Evolutionary conservation across 2,329 filamentous ascomycete species (phyloP).

Genomic region (Cladosporium sp.): DNA sequence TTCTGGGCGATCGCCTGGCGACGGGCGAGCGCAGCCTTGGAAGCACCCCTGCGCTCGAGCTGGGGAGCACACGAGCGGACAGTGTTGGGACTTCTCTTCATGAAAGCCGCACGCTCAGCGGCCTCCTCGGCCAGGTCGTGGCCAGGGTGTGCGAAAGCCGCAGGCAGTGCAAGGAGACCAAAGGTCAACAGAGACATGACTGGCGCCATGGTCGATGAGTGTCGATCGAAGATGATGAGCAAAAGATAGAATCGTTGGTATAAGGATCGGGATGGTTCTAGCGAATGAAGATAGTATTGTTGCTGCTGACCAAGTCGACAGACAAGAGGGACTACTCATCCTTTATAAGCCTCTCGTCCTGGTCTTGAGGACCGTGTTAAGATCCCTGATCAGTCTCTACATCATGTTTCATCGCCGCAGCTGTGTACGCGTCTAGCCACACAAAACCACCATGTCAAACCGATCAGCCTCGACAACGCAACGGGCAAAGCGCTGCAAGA

Average conservation of each 20-base stretch:
- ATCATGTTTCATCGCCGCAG: neutral
- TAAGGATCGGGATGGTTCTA: neutral
- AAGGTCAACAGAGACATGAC: conserved; percentile 11
- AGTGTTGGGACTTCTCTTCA: conserved; percentile 25
- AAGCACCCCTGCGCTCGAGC: conserved; percentile 25
- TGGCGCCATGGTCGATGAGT: conserved; percentile 9
- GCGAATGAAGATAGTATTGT: neutral
- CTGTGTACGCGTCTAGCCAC: neutral
- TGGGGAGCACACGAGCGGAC: conserved; percentile 27
- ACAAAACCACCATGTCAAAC: neutral
- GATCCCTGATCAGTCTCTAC: neutral
- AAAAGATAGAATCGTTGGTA: neutral
- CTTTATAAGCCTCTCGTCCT: neutral
- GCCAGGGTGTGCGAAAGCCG: conserved; percentile 27
- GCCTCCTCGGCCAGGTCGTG: conserved; percentile 24
- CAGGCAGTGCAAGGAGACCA: conserved; percentile 6
- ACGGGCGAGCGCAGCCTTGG: conserved; percentile 25
- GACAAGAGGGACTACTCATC: neutral
- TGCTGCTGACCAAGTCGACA: neutral
- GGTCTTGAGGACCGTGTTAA: neutral
- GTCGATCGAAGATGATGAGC: neutral
- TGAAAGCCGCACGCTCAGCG: conserved; percentile 25
- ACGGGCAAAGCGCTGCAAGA: neutral
- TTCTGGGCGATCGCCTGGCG: conserved; percentile 26
- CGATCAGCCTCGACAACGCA: neutral